Base-by-base conservation (phyloP, 2,329 filamentous ascomycete species). In the Aspergillus aculeatus region DNA sequence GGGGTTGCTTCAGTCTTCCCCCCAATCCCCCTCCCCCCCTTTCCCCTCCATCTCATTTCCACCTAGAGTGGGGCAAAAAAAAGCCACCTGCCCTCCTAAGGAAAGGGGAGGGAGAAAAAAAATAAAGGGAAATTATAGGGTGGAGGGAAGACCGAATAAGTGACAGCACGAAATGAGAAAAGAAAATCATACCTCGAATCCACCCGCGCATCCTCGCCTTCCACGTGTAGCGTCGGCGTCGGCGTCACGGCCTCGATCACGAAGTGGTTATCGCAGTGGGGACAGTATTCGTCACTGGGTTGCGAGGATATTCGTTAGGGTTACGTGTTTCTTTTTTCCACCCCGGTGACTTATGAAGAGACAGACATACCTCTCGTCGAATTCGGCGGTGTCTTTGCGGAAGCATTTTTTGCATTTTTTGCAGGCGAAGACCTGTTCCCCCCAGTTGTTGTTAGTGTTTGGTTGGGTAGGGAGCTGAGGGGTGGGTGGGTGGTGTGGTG, bases 401-500 rank as follows among this genome's bases (percentile, higher is more conserved):
- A 99, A 99, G 78, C 89, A 93, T 80, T 99, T 99, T 69, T 90
- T 93, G 87, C 95, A 99, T 81, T 99, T 99, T 72, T 99, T 99
- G 85, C 95, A 99, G 55, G 91, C 92, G 72, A 99, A 98, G 12
- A 69, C 61, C 72, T 41, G 82, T 85, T 75, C 12, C 7, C 21
- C 58, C 49, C 44, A 47, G 24, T 11, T 19, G n/a, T 24, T n/a
- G 12, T 16, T 9, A 35, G 50, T 31, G 48, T 12, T 50, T 16
- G 21, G 38, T 19, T 3, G 26, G 21, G 58, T 50, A 47, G 54
- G 26, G n/a, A 10, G 23, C 7, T 16, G 7, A 11, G 11, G 35
- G 31, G 50, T 38, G 48, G 16, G 50, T 23, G 23, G 32, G 21
- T 19, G 23, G n/a, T 24, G 50, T 48, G 31, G 56, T 23, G 58